These are phyloP conservation scores for Entamoeba nuttalli DNA, from an alignment of 208 protist species.

Conservation along the genomic window DNA sequence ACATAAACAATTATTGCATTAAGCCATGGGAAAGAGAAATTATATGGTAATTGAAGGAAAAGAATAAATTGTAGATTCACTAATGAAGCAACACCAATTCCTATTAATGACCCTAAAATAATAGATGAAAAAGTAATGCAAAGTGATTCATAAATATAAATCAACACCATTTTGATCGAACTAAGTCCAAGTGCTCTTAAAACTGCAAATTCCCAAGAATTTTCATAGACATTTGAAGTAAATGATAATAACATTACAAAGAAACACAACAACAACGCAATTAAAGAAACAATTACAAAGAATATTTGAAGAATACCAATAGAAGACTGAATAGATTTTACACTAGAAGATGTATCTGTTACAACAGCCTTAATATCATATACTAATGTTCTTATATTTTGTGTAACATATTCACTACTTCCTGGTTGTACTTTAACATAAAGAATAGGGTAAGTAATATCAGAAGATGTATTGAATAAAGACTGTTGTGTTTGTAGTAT, in stretches of 20 bases:
- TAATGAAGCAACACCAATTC: conserved; percentile 47
- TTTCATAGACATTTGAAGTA: conserved; percentile 71
- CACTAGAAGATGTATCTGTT: conserved; percentile 32
- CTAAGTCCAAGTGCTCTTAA: conserved; percentile 67
- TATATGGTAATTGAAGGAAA: conserved; percentile 64
- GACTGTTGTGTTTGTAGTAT: neutral
- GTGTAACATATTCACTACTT: neutral
- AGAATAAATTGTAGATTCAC: conserved; percentile 61
- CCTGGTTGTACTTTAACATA: neutral
- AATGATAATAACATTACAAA: conserved; percentile 82
- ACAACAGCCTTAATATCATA: conserved; percentile 32
- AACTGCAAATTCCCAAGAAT: conserved; percentile 74
- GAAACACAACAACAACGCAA: conserved; percentile 67
- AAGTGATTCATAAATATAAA: conserved; percentile 74
- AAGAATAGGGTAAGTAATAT: neutral
- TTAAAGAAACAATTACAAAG: conserved; percentile 68
- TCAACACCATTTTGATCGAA: conserved; percentile 48
- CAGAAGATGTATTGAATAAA: neutral
- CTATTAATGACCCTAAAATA: conserved; percentile 44
- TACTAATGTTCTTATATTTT: neutral
- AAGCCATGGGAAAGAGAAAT: conserved; percentile 61
- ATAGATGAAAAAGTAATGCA: conserved; percentile 67
- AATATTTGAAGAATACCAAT: conserved; percentile 60
- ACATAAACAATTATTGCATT: conserved; percentile 54
- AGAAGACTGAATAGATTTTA: conserved; percentile 35